Evolutionary conservation across 2,329 filamentous ascomycete species (phyloP), one percentile per base, ranked within the genome.

Genomic region (Cryphonectria naterciae): DNA sequence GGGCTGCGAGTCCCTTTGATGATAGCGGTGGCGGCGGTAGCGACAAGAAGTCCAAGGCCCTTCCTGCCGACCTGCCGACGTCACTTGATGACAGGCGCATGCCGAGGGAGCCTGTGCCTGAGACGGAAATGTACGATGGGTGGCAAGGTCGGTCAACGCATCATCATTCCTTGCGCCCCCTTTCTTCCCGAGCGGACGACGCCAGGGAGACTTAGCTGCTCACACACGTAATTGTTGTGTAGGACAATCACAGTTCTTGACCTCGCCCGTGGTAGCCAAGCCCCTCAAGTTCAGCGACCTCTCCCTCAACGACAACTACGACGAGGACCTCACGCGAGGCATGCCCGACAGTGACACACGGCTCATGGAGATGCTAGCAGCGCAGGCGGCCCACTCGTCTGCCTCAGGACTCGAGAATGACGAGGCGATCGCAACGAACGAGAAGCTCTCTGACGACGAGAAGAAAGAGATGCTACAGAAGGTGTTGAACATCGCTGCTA

Each of bases 71-170:
- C 81, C 88, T 99, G 49, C 96, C 96, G 15, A 96, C 89, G 75
- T 97, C 95, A 17, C 88, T 99, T 69, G 92, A 99, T 80, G 96
- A 99, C 83, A 90, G 96, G 72, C 89, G 91, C 76, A 86, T 86
- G 77, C 88, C 90, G 4, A 85, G 84, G 63, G 89, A 91, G 73
- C 88, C 91, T 74, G 87, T 92, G 69, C 86, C 87, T 54, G 96
- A 98, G 85, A 97, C 95, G 56, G 96, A 98, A 85, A 94, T 98
- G 84, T 99, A 98, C 81, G 96, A 99, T 87, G 96, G 94, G 76
- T 99, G 96, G 96, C 94, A 98, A 91, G 95, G 95, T 86, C 75
- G 73, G 84, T 83, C 68, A 43, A 35, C 15, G 70, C 69, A 70
- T 65, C 72, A 70, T 64, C 72, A 72, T 68, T 71, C 72, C 72